Evolutionary conservation across 2,329 filamentous ascomycete genomes (phyloP).

Genomic region (Phyllosticta capitalensis): DNA sequence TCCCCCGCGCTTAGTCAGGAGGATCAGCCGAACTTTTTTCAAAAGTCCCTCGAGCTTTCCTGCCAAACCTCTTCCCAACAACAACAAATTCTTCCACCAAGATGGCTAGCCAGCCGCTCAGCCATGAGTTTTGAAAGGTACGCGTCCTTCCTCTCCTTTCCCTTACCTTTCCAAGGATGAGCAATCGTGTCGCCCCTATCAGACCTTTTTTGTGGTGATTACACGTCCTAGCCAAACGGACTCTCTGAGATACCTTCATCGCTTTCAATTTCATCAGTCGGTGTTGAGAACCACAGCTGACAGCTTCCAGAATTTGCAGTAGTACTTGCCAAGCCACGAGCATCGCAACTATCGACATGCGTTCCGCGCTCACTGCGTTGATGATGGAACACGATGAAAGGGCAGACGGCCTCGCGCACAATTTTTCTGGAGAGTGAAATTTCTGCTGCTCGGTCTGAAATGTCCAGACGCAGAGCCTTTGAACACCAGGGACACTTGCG

Average conservation of each 20-base stretch:
- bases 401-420: background rate
- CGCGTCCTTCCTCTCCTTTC: background rate
- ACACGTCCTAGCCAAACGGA: conserved; percentile 18
- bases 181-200: conserved; percentile 21
- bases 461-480: background rate
- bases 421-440: background rate
- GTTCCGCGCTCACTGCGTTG: background rate
- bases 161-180: conserved; percentile 22
- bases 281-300: background rate
- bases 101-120: background rate
- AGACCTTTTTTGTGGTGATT: conserved; percentile 16
- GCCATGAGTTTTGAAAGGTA: conserved; percentile 1
- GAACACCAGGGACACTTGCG: background rate
- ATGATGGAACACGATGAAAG: background rate
- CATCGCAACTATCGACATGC: background rate
- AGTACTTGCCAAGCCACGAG: background rate
- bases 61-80: background rate
- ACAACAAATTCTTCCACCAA: background rate
- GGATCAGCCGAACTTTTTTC: background rate
- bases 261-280: background rate
- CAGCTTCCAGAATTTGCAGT: background rate
- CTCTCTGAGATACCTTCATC: conserved; percentile 11
- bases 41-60: no score
- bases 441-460: background rate
- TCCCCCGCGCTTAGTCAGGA: background rate